Percentiles rank a stretch among this genome's conserved stretches.
These are phyloP conservation scores for Debaryomyces maramus DNA, from an alignment of 805 yeast genomes.

Conservation along the genomic window DNA sequence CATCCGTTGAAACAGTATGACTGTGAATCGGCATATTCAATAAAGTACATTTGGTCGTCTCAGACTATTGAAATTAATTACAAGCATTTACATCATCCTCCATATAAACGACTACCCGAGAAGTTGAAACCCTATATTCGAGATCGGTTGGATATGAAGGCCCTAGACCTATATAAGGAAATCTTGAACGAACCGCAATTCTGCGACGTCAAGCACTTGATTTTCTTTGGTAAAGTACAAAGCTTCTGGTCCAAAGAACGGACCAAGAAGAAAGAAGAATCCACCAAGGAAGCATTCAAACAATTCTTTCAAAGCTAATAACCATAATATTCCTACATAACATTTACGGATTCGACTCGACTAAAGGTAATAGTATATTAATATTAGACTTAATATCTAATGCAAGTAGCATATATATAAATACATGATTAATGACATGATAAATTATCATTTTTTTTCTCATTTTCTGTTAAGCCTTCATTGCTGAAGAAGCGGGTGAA, in stretches of 20 bases:
- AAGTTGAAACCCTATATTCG: slow-evolving; percentile 16
- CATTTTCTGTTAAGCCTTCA: neutral
- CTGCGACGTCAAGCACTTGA: slow-evolving; percentile 12
- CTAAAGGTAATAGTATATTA: slow-evolving; percentile 1
- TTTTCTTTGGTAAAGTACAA: slow-evolving; percentile 18
- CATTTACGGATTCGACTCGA: no score
- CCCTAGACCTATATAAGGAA: slow-evolving; percentile 16
- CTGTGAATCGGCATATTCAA: slow-evolving; percentile 15
- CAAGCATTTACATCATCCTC: slow-evolving; percentile 14
- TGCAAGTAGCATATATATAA: slow-evolving; percentile 1
- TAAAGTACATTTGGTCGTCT: slow-evolving; percentile 16
- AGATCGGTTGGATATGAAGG: slow-evolving; percentile 17
- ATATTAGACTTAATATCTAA: neutral
- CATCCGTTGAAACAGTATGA: slow-evolving; percentile 17
- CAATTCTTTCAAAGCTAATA: slow-evolving; percentile 9
- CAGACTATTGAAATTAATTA: slow-evolving; percentile 14
- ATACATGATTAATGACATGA: slow-evolving; percentile 1
- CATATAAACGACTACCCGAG: slow-evolving; percentile 18
- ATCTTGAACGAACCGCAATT: slow-evolving; percentile 12
- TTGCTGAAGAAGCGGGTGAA: neutral
- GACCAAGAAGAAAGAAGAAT: slow-evolving; percentile 13
- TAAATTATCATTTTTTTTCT: neutral
- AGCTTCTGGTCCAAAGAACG: slow-evolving; percentile 20
- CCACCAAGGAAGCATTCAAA: slow-evolving; percentile 19
- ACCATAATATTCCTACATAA: neutral